A percentile compares a stretch with the other conserved stretches of the same genome.
phyloP scores from a whole-genome alignment of 331 rosid species.

The Quercus phellos region DNA sequence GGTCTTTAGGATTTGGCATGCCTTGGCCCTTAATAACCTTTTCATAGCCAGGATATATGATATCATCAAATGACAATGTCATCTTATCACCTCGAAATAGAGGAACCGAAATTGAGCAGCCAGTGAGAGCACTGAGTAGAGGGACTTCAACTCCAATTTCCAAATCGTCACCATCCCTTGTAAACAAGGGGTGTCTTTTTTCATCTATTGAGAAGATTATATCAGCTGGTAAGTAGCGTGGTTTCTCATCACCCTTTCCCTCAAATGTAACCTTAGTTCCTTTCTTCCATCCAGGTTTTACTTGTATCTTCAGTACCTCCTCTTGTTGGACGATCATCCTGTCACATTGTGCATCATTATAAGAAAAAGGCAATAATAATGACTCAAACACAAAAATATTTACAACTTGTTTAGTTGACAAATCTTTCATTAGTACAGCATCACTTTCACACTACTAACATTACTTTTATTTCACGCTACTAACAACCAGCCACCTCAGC shows the following conservation, averaged over 20 bases:
- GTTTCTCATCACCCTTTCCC: slow-evolving; percentile 89
- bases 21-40: slow-evolving; percentile 74
- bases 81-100: slow-evolving; percentile 64
- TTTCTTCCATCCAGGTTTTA: slow-evolving; percentile 87
- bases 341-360: neutral
- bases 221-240: slow-evolving; percentile 84
- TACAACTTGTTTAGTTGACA: too few relatives aligned
- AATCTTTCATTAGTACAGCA: too few relatives aligned
- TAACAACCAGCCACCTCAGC: too few relatives aligned
- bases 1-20: slow-evolving; percentile 59
- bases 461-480: too few relatives aligned
- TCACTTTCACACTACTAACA: too few relatives aligned
- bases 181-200: slow-evolving; percentile 57
- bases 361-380: neutral
- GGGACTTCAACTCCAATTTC: slow-evolving; percentile 68
- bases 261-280: slow-evolving; percentile 82
- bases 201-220: slow-evolving; percentile 73
- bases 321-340: slow-evolving; percentile 69
- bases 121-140: slow-evolving; percentile 68
- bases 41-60: slow-evolving; percentile 67
- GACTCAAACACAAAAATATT: too few relatives aligned
- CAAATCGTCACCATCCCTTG: slow-evolving; percentile 60
- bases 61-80: slow-evolving; percentile 55
- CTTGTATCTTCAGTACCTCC: slow-evolving; percentile 51
- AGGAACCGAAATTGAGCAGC: slow-evolving; percentile 72